Evolutionary conservation across 352 stramenopile species (phyloP).

Genomic region (Globisporangium cederbergense): DNA sequence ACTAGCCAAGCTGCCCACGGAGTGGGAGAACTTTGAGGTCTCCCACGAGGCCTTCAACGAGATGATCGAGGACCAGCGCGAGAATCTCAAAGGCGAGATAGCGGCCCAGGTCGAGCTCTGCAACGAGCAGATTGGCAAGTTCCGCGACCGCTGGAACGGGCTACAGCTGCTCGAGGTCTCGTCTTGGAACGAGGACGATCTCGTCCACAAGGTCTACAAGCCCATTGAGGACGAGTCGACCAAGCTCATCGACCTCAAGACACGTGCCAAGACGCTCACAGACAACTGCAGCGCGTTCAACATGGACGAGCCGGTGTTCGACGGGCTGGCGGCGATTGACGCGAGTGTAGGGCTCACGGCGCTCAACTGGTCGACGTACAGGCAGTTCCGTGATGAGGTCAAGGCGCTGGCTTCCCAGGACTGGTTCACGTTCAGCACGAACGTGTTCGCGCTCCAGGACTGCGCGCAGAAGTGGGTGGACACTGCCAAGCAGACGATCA

Average conservation of each 20-base stretch:
- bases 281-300: constrained; percentile 88
- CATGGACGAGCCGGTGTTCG: constrained; percentile 82
- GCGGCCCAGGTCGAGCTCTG: constrained; percentile 87
- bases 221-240: constrained; percentile 84
- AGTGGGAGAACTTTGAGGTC: constrained; percentile 94
- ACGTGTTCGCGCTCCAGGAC: constrained; percentile 92
- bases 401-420: constrained; percentile 71
- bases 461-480: constrained; percentile 89
- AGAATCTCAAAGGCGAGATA: constrained; percentile 88
- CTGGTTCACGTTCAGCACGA: constrained; percentile 93
- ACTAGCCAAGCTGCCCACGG: constrained; percentile 69
- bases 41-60: constrained; percentile 93
- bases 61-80: constrained; percentile 94
- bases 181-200: constrained; percentile 65
- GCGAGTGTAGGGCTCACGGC: constrained; percentile 67
- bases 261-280: constrained; percentile 47
- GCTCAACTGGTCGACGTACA: constrained; percentile 85
- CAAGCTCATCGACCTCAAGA: constrained; percentile 74
- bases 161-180: constrained; percentile 83
- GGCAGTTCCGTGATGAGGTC: constrained; percentile 83
- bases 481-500: constrained; percentile 63
- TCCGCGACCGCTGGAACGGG: constrained; percentile 85
- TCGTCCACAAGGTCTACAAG: constrained; percentile 72
- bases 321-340: constrained; percentile 73
- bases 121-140: constrained; percentile 89